Base-by-base conservation (phyloP, 75 land plant species). In the Selaginella moellendorffii region DNA sequence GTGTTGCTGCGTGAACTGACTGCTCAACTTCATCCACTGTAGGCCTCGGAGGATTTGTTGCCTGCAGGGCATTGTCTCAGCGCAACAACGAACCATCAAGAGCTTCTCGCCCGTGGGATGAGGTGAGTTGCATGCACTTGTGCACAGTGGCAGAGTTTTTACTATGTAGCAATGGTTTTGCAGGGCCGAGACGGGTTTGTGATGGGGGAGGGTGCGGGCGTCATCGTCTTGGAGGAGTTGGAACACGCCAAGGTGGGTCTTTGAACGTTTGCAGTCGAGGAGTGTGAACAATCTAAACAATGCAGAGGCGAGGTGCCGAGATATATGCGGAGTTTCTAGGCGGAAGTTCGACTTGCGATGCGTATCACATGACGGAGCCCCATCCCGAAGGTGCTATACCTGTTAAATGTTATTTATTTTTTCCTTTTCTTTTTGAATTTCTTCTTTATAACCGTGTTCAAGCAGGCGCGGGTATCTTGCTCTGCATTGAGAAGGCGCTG, bases 131-230 rank as follows among this genome's bases (percentile, higher is more conserved):
- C 8, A 21, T 19, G n/a, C n/a, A 5, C n/a, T 19, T 19, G 17
- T 21, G n/a, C n/a, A n/a, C n/a, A n/a, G n/a, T n/a, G n/a, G n/a
- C n/a, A n/a, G n/a, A 21, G n/a, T 56, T 56, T 2, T 8, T 8
- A 2, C 8, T 9, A 9, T 19, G 46, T 36, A 36, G 5, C 10
- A 36, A 5, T 31, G 21, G 28, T 29, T 30, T 64, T 21, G 29
- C 75, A 91, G 97, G 81, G 79, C 26, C 85, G 92, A 69, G 97
- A 91, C 81, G 97, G 97, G 65, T 87, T 91, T 79, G 97, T 91
- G 2, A 84, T 82, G 77, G 82, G 85, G n/a, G 85, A 82, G 69
- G 85, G 85, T 52, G 83, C 88, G 28, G 97, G 97, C 9, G 97
- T 91, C 42, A 68, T 82, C 1, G 73, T 82, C 1, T 53, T 82